Evolutionary conservation across 1,284 basidiomycete genomes (phyloP), one percentile per base, ranked within the genome.

Genomic region (Ceratobasidium sp.): DNA sequence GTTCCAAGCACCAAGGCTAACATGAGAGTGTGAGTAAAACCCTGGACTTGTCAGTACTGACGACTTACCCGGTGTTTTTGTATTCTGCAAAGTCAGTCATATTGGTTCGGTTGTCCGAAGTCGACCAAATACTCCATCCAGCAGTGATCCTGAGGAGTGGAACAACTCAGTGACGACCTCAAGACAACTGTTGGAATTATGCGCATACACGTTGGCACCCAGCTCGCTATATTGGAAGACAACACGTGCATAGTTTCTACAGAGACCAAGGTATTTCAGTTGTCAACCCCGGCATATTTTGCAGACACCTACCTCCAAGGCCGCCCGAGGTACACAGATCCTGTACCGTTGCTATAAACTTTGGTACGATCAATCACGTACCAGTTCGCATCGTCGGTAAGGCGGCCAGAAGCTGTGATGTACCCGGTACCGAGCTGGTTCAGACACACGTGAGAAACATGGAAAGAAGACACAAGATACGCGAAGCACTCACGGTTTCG

Each of bases 301-400:
- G 13, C 19, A 51, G 19, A 14, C 14, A 62, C 65, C 48, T 37
- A 58, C 69, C 68, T 62, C 74, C 73, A 76, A 16, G 77, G 74
- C 6, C 71, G 65, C 27, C 75, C 65, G 43, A 77, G 53, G 48
- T 73, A 74, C 27, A 69, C 65, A 19, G 66, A 63, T 31, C 58
- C 58, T 29, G 66, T 62, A 27, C 58, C 62, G 22, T 75, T 72
- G 65, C 62, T 61, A 34, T 72, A 72, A 41, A 72, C 46, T 14
- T 72, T 78, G 48, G 69, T 73, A 9, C 69, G 63, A 24, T 78
- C 74, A 46, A 78, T 76, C 9, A 77, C 77, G 56, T 77, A 78
- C 74, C 76, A 78, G 71, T 77, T 75, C 5, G 76, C 63, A 51
- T 78, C 77, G 49, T 69, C 56, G 19, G 43, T 34, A 14, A 69